Conservation (phyloP, 805 yeast genomes). For the Kodamaea laetipori region DNA sequence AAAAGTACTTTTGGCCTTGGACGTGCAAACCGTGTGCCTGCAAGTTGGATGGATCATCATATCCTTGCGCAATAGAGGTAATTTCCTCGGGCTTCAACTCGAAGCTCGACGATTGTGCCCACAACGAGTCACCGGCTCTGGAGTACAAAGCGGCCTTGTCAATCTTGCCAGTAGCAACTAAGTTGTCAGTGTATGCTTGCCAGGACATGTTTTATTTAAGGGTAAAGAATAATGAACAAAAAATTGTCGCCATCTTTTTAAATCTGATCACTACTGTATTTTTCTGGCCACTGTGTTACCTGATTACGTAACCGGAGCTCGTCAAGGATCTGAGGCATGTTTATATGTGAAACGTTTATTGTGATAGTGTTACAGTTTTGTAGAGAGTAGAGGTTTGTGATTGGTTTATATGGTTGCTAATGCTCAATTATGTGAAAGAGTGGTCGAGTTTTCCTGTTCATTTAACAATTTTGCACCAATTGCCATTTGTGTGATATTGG, state of each 20-base stretch:
- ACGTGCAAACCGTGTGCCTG: constrained; percentile 87
- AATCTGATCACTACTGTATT: constrained; percentile 3
- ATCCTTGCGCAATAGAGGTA: constrained; percentile 72
- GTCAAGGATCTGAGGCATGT: constrained; percentile 6
- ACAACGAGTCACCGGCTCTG: constrained; percentile 88
- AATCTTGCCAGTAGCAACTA: constrained; percentile 80
- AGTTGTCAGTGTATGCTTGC: constrained; percentile 93
- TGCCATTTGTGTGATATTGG: too few species aligned
- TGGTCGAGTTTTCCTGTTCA: too few species aligned
- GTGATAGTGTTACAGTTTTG: too few species aligned
- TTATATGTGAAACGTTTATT: not conserved
- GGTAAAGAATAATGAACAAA: constrained; percentile 4
- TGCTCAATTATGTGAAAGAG: too few species aligned
- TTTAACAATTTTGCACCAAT: too few species aligned
- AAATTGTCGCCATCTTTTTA: constrained; percentile 6
- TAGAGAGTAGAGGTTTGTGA: too few species aligned
- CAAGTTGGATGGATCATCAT: constrained; percentile 72
- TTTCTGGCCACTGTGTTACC: constrained; percentile 2
- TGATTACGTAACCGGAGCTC: not conserved
- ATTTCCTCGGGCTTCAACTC: constrained; percentile 70
- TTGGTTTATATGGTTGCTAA: too few species aligned
- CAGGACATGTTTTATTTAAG: constrained; percentile 17
- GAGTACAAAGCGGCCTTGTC: constrained; percentile 94
- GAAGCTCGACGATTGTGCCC: constrained; percentile 84
- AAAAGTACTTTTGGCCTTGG: constrained; percentile 82